phyloP scores from a whole-genome alignment of 2,329 filamentous ascomycete genomes.

The Ascochyta fabae region DNA sequence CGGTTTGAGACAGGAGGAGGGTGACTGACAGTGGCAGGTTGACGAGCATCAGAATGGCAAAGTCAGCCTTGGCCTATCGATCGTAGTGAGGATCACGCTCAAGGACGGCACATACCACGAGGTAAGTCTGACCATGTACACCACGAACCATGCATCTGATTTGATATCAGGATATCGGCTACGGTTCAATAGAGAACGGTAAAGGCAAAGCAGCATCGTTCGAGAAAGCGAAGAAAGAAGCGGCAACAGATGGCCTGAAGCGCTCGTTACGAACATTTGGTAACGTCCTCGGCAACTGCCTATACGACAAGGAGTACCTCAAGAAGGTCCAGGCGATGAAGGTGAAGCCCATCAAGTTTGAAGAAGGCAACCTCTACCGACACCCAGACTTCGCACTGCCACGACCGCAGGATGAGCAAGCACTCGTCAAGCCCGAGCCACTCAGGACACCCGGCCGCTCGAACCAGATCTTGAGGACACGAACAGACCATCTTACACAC shows the following conservation, averaged over 20 bases:
- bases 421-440: constrained; percentile 37
- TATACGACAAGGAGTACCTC: constrained; percentile 96
- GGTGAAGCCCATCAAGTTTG: constrained; percentile 76
- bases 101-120: constrained; percentile 96
- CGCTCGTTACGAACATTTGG: constrained; percentile 89
- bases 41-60: constrained; percentile 83
- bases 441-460: constrained; percentile 32
- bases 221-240: constrained; percentile 98
- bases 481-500: constrained; percentile 42
- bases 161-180: constrained; percentile 76
- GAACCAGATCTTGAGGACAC: constrained; percentile 34
- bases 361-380: constrained; percentile 79
- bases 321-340: constrained; percentile 91
- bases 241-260: constrained; percentile 92
- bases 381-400: constrained; percentile 72
- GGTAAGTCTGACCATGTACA: constrained; percentile 41
- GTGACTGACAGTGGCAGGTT: constrained; percentile 56
- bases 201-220: constrained; percentile 95
- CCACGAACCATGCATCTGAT: neutral
- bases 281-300: constrained; percentile 96
- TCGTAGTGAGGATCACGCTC: constrained; percentile 88
- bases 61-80: constrained; percentile 84
- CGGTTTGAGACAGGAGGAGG: neutral
- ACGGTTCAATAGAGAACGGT: constrained; percentile 94
- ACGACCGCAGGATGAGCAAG: constrained; percentile 40